Base-by-base conservation (phyloP, 1,139 yeast genomes). In the Kurtzmaniella quercitrusa region DNA sequence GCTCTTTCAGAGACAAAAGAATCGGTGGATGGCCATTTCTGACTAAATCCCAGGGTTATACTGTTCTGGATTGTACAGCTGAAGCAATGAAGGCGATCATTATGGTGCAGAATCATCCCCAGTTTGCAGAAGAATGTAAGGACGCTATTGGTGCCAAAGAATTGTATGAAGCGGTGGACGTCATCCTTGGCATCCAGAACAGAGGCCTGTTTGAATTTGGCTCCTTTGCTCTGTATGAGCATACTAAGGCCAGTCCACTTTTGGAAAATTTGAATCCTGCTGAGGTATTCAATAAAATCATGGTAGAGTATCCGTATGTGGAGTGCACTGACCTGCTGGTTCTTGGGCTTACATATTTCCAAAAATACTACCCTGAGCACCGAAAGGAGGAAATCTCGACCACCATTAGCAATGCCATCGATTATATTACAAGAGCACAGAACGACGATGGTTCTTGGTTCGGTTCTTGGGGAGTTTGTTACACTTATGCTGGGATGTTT, bases 381-480 rank as follows among this genome's bases (percentile, higher is more conserved):
- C 79, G 86, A 48, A 64, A 75, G 3, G 75, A 73, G 8, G 89
- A 86, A 41, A 82, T 94, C 38, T 68, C 75, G 41, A 57, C 68
- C 31, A 82, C 96, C 0, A 85, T 94, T 40, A 71, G 77, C 3
- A 75, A 81, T 45, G 98, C 97, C 0, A 74, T 88, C 14, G 65
- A 75, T 3, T 94, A 84, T 56, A 88, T 94, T 40, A 77, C 77
- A 42, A 62, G 69, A 3, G 77, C 77, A 2, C 98, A 94, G 62
- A 70, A 74, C 39, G 58, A 60, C 0, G 96, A 93, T 60, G 99
- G 99, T 0, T 83, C 96, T 9, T 94, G 98, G 98, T 94, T 91
- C 60, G 99, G 99, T 1, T 83, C 91, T 38, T 94, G 99, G 99
- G 99, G 98, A 38, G 85, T 94, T 10, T 94, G 99, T 59, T 90